A percentile compares a stretch with the other conserved stretches of the same genome.
Evolutionary conservation across 768 basidiomycete genomes (phyloP).

Genomic region (Boletus subparvulus): DNA sequence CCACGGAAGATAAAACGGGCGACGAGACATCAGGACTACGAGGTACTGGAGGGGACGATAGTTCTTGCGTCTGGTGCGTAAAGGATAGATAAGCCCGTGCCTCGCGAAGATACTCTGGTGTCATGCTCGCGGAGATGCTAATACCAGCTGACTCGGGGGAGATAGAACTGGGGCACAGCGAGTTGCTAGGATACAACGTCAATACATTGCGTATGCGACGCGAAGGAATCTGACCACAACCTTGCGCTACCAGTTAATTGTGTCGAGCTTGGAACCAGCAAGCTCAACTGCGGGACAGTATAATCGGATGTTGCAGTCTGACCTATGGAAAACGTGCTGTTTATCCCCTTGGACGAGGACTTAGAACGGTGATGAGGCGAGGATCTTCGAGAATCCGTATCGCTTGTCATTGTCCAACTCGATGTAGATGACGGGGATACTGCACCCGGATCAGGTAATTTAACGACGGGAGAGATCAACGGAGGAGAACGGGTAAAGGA

Average conservation of each 20-base stretch:
- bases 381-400: slow-evolving; percentile 17
- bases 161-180: slow-evolving; percentile 30
- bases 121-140: slow-evolving; percentile 30
- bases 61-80: slow-evolving; percentile 22
- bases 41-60: slow-evolving; percentile 7
- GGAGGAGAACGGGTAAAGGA: slow-evolving; percentile 30
- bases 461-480: slow-evolving; percentile 29
- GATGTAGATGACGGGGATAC: slow-evolving; percentile 27
- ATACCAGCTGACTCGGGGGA: slow-evolving; percentile 36
- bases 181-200: slow-evolving; percentile 17
- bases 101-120: slow-evolving; percentile 34
- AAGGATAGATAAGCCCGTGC: slow-evolving; percentile 34
- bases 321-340: slow-evolving; percentile 1
- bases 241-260: slow-evolving; percentile 12
- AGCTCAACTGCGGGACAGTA: slow-evolving; percentile 26
- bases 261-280: slow-evolving; percentile 27
- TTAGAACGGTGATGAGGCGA: slow-evolving; percentile 6
- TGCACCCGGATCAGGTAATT: slow-evolving; percentile 25
- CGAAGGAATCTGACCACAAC: slow-evolving; percentile 7
- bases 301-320: slow-evolving; percentile 11
- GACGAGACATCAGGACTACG: slow-evolving; percentile 27
- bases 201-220: not conserved
- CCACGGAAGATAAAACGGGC: slow-evolving; percentile 31
- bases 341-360: slow-evolving; percentile 12
- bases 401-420: slow-evolving; percentile 31